These are phyloP conservation scores for Geotrichum cucujoidarum DNA, from an alignment of 1,139 yeast species.

Conservation along the genomic window DNA sequence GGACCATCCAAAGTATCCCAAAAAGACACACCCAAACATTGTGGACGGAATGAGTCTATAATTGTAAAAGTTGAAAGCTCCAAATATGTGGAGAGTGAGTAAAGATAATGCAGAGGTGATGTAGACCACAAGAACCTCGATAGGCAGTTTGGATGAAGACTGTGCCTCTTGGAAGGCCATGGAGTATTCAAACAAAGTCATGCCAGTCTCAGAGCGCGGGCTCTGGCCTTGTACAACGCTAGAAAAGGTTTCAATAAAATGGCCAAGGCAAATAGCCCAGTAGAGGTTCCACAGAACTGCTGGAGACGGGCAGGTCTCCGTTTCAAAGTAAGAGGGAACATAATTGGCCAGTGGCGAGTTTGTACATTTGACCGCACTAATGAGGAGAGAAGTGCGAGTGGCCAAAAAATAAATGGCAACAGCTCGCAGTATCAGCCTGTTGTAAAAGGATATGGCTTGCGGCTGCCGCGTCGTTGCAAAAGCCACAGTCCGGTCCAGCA, in stretches of 20 bases:
- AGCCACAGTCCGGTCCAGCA: conserved; percentile 59
- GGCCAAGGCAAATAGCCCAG: conserved; percentile 55
- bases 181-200: conserved; percentile 69
- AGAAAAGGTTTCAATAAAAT: conserved; percentile 65
- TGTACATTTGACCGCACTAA: conserved; percentile 41
- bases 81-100: conserved; percentile 54
- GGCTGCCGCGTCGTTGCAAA: conserved; percentile 57
- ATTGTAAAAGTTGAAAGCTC: conserved; percentile 47
- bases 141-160: conserved; percentile 48
- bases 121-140: conserved; percentile 50
- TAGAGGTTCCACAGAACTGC: conserved; percentile 59
- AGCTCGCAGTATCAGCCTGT: conserved; percentile 38
- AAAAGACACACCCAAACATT: conserved; percentile 48
- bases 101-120: conserved; percentile 53
- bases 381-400: conserved; percentile 38
- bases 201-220: conserved; percentile 62
- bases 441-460: conserved; percentile 31
- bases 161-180: conserved; percentile 68
- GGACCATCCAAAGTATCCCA: conserved; percentile 44
- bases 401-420: conserved; percentile 40
- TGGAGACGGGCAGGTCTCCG: conserved; percentile 21
- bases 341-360: conserved; percentile 25
- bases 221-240: conserved; percentile 54
- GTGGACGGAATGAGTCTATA: conserved; percentile 61
- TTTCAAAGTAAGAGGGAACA: conserved; percentile 23